These are phyloP conservation scores for Coemansia sp. DNA, from an alignment of 192 early-diverging fungal species.

Conservation along the genomic window DNA sequence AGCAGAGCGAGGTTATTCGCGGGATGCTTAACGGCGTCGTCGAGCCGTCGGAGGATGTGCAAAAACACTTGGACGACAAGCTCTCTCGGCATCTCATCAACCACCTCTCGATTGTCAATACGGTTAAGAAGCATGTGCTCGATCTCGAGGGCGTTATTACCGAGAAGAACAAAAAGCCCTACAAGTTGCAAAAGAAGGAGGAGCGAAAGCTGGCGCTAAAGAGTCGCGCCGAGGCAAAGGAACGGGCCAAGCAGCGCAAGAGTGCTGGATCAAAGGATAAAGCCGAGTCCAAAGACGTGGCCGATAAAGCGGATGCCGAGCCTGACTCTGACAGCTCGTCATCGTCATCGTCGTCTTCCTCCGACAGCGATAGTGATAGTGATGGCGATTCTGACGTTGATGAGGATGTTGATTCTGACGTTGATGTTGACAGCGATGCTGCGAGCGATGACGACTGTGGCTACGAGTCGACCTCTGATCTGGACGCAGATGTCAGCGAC, in stretches of 20 bases:
- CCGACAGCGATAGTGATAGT: background rate
- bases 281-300: background rate
- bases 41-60: constrained; percentile 8
- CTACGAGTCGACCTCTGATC: constrained; percentile 26
- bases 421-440: constrained; percentile 6
- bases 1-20: constrained; percentile 9
- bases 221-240: background rate
- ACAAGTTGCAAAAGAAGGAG: constrained; percentile 15
- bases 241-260: constrained; percentile 7
- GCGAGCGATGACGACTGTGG: background rate
- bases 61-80: constrained; percentile 14
- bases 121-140: constrained; percentile 12
- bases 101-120: constrained; percentile 6
- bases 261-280: background rate
- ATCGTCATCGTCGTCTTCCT: background rate
- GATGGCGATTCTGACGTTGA: constrained; percentile 7
- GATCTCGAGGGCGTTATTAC: constrained; percentile 12
- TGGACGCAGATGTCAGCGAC: constrained; percentile 10
- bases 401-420: background rate
- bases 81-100: constrained; percentile 10
- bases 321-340: constrained; percentile 8
- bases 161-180: constrained; percentile 12
- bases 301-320: background rate
- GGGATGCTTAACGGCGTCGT: constrained; percentile 6
- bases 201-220: constrained; percentile 13